Evolutionary conservation across 2,329 filamentous ascomycete genomes (phyloP), one percentile per base, ranked within the genome.

Genomic region (Drechslerella dactyloides): DNA sequence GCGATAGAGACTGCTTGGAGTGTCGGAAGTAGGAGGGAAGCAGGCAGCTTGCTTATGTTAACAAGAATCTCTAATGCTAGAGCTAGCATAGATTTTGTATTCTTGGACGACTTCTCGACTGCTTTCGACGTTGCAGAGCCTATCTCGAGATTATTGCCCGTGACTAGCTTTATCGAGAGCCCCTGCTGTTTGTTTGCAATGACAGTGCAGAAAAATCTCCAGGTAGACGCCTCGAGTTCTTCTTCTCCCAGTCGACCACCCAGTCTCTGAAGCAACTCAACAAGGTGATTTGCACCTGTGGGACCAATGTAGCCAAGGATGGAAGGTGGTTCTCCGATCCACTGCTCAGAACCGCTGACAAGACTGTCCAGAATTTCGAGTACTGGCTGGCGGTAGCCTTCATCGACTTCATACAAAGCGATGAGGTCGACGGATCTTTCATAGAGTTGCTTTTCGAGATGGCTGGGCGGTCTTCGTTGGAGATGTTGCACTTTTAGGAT

Each of bases 111-210:
- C n/a, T 10, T 44, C 52, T 69, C 24, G 75, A 84, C 84, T 52
- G 82, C 80, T 52, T 79, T 79, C 19, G 59, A 51, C 37, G 61
- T 74, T n/a, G 68, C 59, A 23, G 35, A 70, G 60, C 51, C 74
- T 56, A 55, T 69, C 48, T 53, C 73, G 46, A 62, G 73, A 65
- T 73, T 90, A 87, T 2, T 21, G 93, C 94, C 5, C 92, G 97
- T 42, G 97, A 72, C 86, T 7, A 99, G 84, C 77, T 93, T 96
- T 73, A 96, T 91, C 0, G 93, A 91, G 82, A 99, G 90, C 90
- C 93, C 97, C 78, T 96, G 93, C 78, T 99, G 94, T 74, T 91
- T 88, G 78, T 91, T 93, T 75, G 90, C 89, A 70, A 99, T 86
- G 52, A 97, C 89, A 1, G 89, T 88, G 1, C 93, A 90, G 59